Conservation (phyloP, 495 filamentous ascomycete species). For the Acidomyces sp. region DNA sequence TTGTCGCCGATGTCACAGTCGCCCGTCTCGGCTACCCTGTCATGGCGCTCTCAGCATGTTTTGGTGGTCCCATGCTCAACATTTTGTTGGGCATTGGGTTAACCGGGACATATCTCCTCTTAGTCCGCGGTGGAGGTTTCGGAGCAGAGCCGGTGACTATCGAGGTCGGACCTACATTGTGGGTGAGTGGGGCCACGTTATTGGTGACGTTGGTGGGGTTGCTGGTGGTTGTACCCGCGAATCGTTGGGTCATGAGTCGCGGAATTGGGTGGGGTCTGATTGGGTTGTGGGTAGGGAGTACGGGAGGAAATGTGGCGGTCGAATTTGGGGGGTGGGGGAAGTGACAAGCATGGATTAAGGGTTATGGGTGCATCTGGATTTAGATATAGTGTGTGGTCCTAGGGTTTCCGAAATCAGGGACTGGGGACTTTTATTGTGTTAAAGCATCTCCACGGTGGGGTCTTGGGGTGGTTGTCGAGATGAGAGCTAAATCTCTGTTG, state of each 20-base stretch:
- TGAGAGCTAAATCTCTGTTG: too few relatives aligned
- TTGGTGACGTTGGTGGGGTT: conserved; percentile 67
- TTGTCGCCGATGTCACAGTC: conserved; percentile 90
- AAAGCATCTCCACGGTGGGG: too few relatives aligned
- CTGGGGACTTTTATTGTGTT: too few relatives aligned
- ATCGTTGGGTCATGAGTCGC: conserved; percentile 79
- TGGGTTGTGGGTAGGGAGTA: conserved; percentile 74
- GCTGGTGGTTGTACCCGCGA: conserved; percentile 68
- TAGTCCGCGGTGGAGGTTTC: too few relatives aligned
- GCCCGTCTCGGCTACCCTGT: conserved; percentile 87
- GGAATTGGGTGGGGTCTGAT: conserved; percentile 73
- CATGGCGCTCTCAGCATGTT: conserved; percentile 93
- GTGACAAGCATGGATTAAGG: too few relatives aligned
- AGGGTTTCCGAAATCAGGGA: too few relatives aligned
- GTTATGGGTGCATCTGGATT: too few relatives aligned
- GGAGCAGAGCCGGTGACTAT: conserved; percentile 57
- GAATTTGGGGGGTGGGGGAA: conserved; percentile 41
- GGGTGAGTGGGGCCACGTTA: conserved; percentile 69
- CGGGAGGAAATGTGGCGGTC: conserved; percentile 66
- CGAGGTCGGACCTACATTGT: conserved; percentile 65
- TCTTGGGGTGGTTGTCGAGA: too few relatives aligned
- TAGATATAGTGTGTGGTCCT: too few relatives aligned
- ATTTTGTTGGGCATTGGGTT: conserved; percentile 90
- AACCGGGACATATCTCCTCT: conserved; percentile 71
- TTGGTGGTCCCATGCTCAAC: conserved; percentile 95